phyloP scores from a whole-genome alignment of 352 stramenopile genomes.

The Aphanomyces cochlioides region DNA sequence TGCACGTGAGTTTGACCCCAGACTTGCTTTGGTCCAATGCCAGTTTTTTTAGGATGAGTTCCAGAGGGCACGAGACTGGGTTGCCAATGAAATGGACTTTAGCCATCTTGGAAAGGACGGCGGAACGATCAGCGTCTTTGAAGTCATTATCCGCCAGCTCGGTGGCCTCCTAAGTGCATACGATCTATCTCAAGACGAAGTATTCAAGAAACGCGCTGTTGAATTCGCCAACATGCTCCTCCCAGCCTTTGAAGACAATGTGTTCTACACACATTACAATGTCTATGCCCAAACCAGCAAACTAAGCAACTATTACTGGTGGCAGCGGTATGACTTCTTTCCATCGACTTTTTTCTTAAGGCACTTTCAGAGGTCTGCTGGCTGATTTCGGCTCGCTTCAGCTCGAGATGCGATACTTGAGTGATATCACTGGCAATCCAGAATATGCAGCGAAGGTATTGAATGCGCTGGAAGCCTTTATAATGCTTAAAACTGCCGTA shows the following conservation, averaged over 20 bases:
- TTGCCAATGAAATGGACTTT: constrained; percentile 79
- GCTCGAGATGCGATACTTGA: constrained; percentile 77
- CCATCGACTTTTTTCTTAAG: constrained; percentile 14
- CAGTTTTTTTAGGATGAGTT: constrained; percentile 85
- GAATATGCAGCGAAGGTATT: constrained; percentile 65
- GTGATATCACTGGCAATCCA: constrained; percentile 65
- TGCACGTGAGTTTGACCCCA: constrained; percentile 34
- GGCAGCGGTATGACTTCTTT: no score
- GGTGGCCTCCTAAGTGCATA: constrained; percentile 96
- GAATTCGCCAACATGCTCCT: constrained; percentile 90
- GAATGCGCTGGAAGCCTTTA: constrained; percentile 26
- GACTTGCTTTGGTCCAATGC: neutral
- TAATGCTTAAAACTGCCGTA: constrained; percentile 37
- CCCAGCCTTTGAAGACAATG: constrained; percentile 88
- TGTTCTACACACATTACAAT: constrained; percentile 90
- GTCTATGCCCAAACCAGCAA: constrained; percentile 59
- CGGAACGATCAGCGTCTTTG: constrained; percentile 92
- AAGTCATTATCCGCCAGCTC: constrained; percentile 98
- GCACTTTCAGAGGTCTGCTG: constrained; percentile 44
- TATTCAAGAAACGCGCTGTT: constrained; percentile 90
- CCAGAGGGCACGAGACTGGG: constrained; percentile 80
- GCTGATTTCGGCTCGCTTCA: constrained; percentile 83
- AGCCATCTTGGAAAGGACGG: constrained; percentile 53
- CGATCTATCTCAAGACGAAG: constrained; percentile 76
- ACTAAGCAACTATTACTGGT: constrained; percentile 31